phyloP scores from a whole-genome alignment of 495 filamentous ascomycete species.

The Achaetomiella virescens region DNA sequence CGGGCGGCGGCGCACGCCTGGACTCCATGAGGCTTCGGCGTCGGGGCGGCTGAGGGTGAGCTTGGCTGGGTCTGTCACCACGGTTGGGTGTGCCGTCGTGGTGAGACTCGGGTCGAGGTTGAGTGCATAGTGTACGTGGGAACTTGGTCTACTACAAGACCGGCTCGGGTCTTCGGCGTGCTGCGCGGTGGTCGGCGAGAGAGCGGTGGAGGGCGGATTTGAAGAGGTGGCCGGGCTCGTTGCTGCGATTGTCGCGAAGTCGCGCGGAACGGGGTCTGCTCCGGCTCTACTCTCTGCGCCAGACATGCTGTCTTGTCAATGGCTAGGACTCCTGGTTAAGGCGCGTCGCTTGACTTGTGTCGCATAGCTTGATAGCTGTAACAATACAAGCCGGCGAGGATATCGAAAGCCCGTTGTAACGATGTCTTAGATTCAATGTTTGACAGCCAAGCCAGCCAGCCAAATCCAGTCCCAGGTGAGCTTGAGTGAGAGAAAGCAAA shows the following conservation, averaged over 20 bases:
- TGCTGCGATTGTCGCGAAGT: neutral
- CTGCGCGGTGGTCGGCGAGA: neutral
- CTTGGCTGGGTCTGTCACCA: neutral
- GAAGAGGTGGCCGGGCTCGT: no score
- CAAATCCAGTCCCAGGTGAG: no score
- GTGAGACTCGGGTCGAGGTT: neutral
- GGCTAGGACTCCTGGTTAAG: no score
- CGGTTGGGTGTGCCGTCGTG: neutral
- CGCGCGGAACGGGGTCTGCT: neutral
- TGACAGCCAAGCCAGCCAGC: no score
- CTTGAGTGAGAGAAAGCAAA: no score
- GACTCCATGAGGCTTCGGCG: conserved; percentile 9
- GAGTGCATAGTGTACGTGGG: conserved; percentile 8
- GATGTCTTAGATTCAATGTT: no score
- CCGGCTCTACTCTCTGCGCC: neutral
- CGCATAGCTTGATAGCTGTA: no score
- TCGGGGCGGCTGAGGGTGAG: neutral
- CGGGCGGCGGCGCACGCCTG: conserved; percentile 26
- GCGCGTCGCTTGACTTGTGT: no score
- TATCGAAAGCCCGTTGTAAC: no score
- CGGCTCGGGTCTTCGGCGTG: neutral
- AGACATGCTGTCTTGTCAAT: neutral
- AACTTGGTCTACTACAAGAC: neutral
- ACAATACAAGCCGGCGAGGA: no score
- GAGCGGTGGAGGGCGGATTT: neutral